phyloP scores from a whole-genome alignment of 345 rosid genomes.

The Dimocarpus longan region DNA sequence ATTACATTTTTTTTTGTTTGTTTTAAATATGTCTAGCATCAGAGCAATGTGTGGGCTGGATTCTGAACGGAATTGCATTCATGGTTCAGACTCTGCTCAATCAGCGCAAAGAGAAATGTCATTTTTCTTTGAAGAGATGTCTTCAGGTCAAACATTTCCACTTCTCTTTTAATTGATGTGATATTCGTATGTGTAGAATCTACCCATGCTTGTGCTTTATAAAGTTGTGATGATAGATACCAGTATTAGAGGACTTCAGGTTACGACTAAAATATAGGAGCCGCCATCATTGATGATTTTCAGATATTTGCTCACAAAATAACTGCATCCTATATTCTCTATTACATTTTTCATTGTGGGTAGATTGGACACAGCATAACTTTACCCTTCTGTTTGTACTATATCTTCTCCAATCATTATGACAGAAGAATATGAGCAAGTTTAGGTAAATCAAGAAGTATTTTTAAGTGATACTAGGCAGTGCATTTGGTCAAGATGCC shows the following conservation, averaged over 20 bases:
- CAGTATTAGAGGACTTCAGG: not conserved
- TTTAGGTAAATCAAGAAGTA: not conserved
- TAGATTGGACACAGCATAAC: not conserved
- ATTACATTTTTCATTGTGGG: not conserved
- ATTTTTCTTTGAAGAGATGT: conserved; percentile 63
- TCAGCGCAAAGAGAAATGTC: conserved; percentile 79
- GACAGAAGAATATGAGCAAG: not conserved
- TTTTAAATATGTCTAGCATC: conserved; percentile 44
- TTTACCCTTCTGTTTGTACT: not conserved
- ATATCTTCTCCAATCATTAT: not conserved
- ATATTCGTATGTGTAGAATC: not conserved
- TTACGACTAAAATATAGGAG: not conserved
- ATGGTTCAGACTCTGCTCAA: conserved; percentile 77
- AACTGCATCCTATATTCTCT: not conserved
- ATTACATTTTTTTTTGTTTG: not conserved
- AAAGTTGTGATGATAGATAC: not conserved
- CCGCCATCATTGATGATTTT: not conserved
- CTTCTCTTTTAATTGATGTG: not conserved
- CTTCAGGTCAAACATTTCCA: conserved; percentile 47
- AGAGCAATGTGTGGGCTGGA: conserved; percentile 79
- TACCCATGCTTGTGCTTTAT: not conserved
- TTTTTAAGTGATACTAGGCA: not conserved
- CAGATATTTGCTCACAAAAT: not conserved
- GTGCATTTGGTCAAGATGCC: not conserved
- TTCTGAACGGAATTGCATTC: conserved; percentile 72